Percentiles rank a stretch among this genome's conserved stretches.
These are phyloP conservation scores for Zea luxurians DNA, from an alignment of 176 grass and related monocot genomes.

Conservation along the genomic window DNA sequence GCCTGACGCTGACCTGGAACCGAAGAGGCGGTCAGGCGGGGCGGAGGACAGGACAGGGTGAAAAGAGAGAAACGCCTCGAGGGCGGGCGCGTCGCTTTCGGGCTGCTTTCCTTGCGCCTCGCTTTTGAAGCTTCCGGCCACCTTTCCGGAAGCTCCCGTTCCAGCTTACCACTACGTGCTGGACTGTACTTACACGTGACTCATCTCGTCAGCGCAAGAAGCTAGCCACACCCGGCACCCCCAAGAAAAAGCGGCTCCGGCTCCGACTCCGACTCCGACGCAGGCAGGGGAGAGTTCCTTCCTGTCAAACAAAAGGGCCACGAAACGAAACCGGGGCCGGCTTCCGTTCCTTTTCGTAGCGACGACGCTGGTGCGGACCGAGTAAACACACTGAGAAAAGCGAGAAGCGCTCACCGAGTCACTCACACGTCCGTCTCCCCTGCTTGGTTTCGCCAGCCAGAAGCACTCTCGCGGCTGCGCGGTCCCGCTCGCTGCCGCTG, in stretches of 20 bases:
- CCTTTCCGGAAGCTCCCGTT: conserved; percentile 53
- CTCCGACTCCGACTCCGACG: no score
- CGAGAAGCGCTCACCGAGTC: neutral
- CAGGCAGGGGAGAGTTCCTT: no score
- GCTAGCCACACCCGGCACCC: no score
- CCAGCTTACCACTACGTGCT: neutral
- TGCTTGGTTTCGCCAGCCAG: neutral
- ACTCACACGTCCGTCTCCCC: neutral
- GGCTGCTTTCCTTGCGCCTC: neutral
- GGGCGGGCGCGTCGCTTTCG: neutral
- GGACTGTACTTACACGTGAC: neutral
- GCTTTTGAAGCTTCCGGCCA: conserved; percentile 52
- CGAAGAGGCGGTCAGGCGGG: no score
- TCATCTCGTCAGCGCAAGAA: neutral
- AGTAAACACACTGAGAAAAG: conserved; percentile 27
- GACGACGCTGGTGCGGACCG: conserved; percentile 12
- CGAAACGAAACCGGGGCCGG: neutral
- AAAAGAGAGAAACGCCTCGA: neutral
- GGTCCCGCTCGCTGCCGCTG: conserved; percentile 10
- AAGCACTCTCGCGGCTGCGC: neutral
- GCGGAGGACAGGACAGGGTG: neutral
- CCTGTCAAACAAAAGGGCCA: neutral
- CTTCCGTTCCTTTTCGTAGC: neutral
- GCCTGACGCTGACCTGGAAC: neutral
- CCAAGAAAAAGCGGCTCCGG: no score